phyloP scores from a whole-genome alignment of 1,139 yeast species.

The Kodamaea suecica region DNA sequence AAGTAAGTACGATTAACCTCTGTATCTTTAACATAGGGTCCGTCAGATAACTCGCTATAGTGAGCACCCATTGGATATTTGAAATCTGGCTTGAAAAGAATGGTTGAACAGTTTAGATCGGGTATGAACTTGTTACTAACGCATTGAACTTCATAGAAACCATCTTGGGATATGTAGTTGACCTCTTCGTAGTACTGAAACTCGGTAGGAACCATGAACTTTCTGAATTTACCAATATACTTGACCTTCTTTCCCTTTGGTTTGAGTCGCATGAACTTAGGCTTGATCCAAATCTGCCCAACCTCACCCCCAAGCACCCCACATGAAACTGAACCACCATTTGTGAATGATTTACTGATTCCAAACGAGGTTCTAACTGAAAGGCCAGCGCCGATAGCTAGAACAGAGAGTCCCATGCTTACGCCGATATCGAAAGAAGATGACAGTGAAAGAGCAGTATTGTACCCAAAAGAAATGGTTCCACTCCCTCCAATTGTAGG shows the following conservation, averaged over 20 bases:
- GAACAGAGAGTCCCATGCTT: neutral
- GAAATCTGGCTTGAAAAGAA: neutral
- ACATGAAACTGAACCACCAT: conserved; percentile 1
- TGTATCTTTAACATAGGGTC: neutral
- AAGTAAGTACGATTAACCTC: too few relatives aligned
- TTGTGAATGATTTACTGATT: neutral
- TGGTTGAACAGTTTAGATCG: neutral
- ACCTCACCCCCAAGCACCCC: conserved; percentile 1
- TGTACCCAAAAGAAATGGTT: neutral
- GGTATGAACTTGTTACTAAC: neutral
- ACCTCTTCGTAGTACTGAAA: conserved; percentile 1
- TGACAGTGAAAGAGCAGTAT: neutral
- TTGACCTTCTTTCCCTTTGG: neutral
- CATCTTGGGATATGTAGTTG: neutral
- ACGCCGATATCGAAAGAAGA: neutral
- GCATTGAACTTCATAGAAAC: neutral
- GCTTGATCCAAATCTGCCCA: conserved; percentile 1
- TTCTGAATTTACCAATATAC: neutral
- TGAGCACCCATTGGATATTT: neutral
- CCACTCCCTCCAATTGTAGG: neutral
- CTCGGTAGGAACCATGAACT: neutral
- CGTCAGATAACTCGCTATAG: neutral
- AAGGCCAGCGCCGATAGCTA: neutral
- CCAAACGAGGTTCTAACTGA: neutral
- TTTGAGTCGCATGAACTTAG: neutral